Evolutionary conservation across 495 filamentous ascomycete genomes (phyloP).

Genomic region (Penicillium manginii): DNA sequence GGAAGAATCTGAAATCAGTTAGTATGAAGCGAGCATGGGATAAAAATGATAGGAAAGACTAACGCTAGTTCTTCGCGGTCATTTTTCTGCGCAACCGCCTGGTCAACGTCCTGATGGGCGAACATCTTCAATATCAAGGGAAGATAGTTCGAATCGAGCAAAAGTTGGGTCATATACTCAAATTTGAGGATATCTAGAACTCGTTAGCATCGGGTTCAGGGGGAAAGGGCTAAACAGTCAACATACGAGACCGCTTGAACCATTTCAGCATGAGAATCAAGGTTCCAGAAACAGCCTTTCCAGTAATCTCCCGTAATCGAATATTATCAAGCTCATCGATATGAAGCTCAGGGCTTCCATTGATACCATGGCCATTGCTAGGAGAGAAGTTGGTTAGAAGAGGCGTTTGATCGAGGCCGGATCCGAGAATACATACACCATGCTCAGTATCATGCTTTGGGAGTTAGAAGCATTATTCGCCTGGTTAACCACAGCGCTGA

Average conservation of each 20-base stretch:
- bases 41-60: conserved; percentile 21
- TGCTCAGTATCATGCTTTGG: conserved; percentile 34
- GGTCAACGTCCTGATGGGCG: conserved; percentile 88
- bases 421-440: conserved; percentile 33
- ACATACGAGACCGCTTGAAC: conserved; percentile 93
- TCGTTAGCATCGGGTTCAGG: conserved; percentile 23
- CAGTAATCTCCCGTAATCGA: conserved; percentile 80
- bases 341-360: conserved; percentile 42
- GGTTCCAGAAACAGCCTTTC: conserved; percentile 87
- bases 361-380: conserved; percentile 40
- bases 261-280: conserved; percentile 88
- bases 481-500: conserved; percentile 65
- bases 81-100: conserved; percentile 79
- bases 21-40: conserved; percentile 6
- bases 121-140: conserved; percentile 91
- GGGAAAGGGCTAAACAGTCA: neutral
- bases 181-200: conserved; percentile 85
- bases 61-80: conserved; percentile 85
- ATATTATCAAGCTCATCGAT: conserved; percentile 79
- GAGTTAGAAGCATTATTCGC: conserved; percentile 52
- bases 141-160: conserved; percentile 92
- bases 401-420: neutral
- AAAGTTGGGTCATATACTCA: conserved; percentile 90
- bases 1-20: conserved; percentile 73
- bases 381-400: neutral